phyloP scores from a whole-genome alignment of 805 yeast species.

The Sporopachydermia quercuum region DNA sequence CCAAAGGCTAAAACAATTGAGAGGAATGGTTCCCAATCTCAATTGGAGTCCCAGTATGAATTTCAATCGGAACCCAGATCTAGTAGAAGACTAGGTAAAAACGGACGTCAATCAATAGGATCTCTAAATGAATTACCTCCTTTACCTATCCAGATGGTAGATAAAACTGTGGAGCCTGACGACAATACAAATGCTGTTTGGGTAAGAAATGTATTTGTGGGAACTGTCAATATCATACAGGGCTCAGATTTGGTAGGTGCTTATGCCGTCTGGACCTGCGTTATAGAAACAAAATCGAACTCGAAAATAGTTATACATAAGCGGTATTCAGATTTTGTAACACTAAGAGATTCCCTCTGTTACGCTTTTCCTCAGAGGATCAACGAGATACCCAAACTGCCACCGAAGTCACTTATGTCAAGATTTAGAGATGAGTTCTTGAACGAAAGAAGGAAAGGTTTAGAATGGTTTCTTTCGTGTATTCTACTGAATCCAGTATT shows the following conservation, averaged over 20 bases:
- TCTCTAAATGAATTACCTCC: constrained; percentile 20
- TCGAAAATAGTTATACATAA: constrained; percentile 31
- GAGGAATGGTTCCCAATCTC: too few relatives aligned
- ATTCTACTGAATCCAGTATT: constrained; percentile 28
- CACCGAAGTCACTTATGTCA: constrained; percentile 23
- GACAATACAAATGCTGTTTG: constrained; percentile 14
- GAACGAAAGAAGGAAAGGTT: constrained; percentile 23
- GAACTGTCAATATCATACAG: constrained; percentile 23
- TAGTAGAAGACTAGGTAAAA: too few relatives aligned
- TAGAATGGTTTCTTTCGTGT: constrained; percentile 30
- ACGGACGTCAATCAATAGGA: too few relatives aligned
- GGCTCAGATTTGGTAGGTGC: constrained; percentile 21
- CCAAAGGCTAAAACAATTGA: too few relatives aligned
- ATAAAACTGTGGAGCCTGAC: constrained; percentile 15
- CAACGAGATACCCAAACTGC: constrained; percentile 28
- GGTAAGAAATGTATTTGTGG: constrained; percentile 25
- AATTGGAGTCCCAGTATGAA: too few relatives aligned
- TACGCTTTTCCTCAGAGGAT: constrained; percentile 21
- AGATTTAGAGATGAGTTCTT: constrained; percentile 20
- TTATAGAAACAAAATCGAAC: constrained; percentile 20
- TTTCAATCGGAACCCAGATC: too few relatives aligned
- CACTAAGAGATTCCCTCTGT: constrained; percentile 26
- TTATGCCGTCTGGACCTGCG: constrained; percentile 29
- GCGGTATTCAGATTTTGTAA: constrained; percentile 51
- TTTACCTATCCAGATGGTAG: constrained; percentile 24